Base-by-base conservation (phyloP, 225 moss, liverwort and hornwort genomes). In the Physcomitrium patens region DNA sequence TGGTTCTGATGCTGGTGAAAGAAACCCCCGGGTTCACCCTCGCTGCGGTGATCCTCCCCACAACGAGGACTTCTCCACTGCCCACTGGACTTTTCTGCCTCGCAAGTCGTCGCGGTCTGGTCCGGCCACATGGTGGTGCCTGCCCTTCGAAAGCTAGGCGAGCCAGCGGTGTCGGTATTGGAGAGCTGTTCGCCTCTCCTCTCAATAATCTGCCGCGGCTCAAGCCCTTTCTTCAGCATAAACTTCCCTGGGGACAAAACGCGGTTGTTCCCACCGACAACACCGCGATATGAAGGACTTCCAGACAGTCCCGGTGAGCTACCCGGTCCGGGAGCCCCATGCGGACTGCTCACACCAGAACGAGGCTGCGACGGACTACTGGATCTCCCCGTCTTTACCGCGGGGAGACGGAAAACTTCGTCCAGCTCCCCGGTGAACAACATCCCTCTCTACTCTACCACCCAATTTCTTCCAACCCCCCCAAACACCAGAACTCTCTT, bases 381-480 rank as follows among this genome's bases (percentile, higher is more conserved):
- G 19, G 87, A 82, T 79, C 81, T 73, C 63, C 52, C 79, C 2
- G 80, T 80, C 47, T 78, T 67, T 16, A 85, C 82, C 55, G 85
- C 80, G 6, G 88, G 88, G 46, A 88, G 81, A 9, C 85, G 81
- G 73, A 85, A 85, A 47, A 85, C 82, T 49, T 85, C 88, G 48
- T 82, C 80, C 78, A 83, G 57, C 80, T 80, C 86, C 59, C 77
- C 82, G 1, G 80, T 69, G 57, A 80, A 76, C 65, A 79, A 72
- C 82, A 75, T 87, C 71, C 22, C 44, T 48, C 72, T 13, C 2
- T 17, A 8, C 45, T 15, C 7, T 18, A 47, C 69, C 23, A 19
- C 4, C 67, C 31, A 8, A 17, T 71, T 3, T 0, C 69, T 15
- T 16, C 24, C 59, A 22, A 12, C 27, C 10, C 43, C 15, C 43